Conservation (phyloP, 2,329 filamentous ascomycete species). For the Parafenestella ontariensis region DNA sequence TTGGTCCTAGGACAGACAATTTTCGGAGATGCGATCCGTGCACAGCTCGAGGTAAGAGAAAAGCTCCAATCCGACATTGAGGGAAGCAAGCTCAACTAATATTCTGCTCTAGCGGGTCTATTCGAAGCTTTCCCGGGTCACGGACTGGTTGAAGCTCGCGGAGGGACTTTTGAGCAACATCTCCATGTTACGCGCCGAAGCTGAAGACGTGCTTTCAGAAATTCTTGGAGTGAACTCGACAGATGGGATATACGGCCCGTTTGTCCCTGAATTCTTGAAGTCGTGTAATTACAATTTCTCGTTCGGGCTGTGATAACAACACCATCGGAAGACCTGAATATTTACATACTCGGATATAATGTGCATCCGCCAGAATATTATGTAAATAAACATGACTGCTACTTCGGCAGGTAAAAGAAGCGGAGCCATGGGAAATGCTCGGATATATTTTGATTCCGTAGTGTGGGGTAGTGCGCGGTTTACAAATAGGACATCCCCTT, state of each 20-base stretch:
- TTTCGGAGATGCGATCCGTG: not conserved
- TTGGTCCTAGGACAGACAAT: not conserved
- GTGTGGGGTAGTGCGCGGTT: not conserved
- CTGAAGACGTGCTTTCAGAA: not conserved
- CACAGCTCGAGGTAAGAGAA: not conserved
- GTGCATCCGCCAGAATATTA: too few relatives aligned
- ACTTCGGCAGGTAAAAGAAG: too few relatives aligned
- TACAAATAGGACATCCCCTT: not conserved
- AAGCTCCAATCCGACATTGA: not conserved
- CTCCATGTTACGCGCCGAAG: not conserved
- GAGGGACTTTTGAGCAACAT: constrained; percentile 5
- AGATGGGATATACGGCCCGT: not conserved
- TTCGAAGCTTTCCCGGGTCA: not conserved
- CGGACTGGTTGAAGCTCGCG: constrained; percentile 8
- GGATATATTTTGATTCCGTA: not conserved
- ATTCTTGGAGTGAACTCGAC: not conserved
- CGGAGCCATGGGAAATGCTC: too few relatives aligned
- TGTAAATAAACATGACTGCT: not conserved
- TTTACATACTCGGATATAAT: too few relatives aligned
- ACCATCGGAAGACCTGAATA: too few relatives aligned
- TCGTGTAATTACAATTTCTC: not conserved
- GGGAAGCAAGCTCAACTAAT: not conserved
- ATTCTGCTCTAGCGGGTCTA: too few relatives aligned
- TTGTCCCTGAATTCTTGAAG: not conserved
- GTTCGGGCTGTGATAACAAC: too few relatives aligned